phyloP scores from a whole-genome alignment of 73 alveolate genomes.

The Uronychia setigera region DNA sequence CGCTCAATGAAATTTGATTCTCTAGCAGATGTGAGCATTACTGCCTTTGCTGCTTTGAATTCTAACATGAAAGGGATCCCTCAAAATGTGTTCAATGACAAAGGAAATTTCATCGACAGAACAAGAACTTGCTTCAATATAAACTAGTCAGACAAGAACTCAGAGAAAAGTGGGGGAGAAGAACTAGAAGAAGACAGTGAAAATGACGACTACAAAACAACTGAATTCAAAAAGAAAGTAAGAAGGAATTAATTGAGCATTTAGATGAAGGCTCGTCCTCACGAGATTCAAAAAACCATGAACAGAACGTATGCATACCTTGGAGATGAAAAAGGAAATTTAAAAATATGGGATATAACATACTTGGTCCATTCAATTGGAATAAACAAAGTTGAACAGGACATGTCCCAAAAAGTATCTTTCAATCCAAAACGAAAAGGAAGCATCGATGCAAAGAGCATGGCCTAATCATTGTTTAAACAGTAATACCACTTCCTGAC shows the following conservation, averaged over 20 bases:
- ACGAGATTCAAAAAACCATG: neutral
- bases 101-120: too few relatives aligned
- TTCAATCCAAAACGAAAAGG: conserved; percentile 65
- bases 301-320: neutral
- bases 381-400: conserved; percentile 5
- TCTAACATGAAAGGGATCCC: too few relatives aligned
- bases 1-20: neutral
- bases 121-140: too few relatives aligned
- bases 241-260: neutral
- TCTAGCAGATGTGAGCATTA: neutral
- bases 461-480: conserved; percentile 17
- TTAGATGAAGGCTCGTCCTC: neutral
- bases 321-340: conserved; percentile 57
- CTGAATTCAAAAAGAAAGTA: neutral
- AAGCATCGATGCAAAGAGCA: conserved; percentile 11
- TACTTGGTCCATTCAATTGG: neutral
- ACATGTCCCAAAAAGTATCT: conserved; percentile 25
- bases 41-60: too few relatives aligned
- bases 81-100: too few relatives aligned
- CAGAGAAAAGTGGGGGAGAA: neutral
- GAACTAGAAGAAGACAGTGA: neutral
- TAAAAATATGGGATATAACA: conserved; percentile 41
- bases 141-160: too few relatives aligned
- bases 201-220: neutral
- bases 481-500: neutral